Evolutionary conservation across 495 filamentous ascomycete genomes (phyloP).

Genomic region (Penicillium arizonense): DNA sequence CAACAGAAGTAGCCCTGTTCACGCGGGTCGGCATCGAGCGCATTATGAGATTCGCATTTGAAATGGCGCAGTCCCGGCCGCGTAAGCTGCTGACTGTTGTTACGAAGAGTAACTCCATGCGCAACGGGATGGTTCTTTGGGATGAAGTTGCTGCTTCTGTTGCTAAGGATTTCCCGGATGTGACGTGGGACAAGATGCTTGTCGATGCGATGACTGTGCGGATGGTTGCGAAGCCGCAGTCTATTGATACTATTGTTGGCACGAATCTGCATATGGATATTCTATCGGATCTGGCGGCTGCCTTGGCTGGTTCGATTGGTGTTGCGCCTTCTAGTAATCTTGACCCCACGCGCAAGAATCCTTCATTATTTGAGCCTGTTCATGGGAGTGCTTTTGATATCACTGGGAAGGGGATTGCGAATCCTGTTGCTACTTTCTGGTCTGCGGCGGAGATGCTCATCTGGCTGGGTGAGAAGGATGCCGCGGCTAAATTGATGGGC

Average conservation of each 20-base stretch:
- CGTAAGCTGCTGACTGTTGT: conserved; percentile 47
- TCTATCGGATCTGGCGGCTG: conserved; percentile 50
- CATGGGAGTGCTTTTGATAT: conserved; percentile 65
- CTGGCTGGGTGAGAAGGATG: conserved; percentile 56
- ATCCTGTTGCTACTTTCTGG: conserved; percentile 66
- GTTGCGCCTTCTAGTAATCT: conserved; percentile 55
- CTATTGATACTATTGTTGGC: conserved; percentile 50
- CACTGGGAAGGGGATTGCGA: conserved; percentile 62
- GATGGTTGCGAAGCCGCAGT: conserved; percentile 47
- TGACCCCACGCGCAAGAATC: conserved; percentile 54
- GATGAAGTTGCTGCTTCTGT: conserved; percentile 42
- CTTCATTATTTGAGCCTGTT: conserved; percentile 61
- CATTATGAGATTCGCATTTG: conserved; percentile 51
- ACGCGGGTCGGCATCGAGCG: conserved; percentile 45
- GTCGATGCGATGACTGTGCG: conserved; percentile 53
- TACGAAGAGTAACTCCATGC: conserved; percentile 51
- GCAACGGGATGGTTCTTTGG: conserved; percentile 52
- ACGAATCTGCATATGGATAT: conserved; percentile 54
- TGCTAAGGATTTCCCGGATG: conserved; percentile 45
- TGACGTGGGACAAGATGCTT: conserved; percentile 49
- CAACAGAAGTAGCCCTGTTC: conserved; percentile 50
- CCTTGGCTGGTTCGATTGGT: conserved; percentile 47
- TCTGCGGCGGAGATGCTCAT: conserved; percentile 61
- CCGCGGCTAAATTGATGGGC: conserved; percentile 49
- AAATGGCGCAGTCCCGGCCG: conserved; percentile 35